phyloP scores from a whole-genome alignment of 495 filamentous ascomycete genomes.

The Polyplosphaeria fusca region DNA sequence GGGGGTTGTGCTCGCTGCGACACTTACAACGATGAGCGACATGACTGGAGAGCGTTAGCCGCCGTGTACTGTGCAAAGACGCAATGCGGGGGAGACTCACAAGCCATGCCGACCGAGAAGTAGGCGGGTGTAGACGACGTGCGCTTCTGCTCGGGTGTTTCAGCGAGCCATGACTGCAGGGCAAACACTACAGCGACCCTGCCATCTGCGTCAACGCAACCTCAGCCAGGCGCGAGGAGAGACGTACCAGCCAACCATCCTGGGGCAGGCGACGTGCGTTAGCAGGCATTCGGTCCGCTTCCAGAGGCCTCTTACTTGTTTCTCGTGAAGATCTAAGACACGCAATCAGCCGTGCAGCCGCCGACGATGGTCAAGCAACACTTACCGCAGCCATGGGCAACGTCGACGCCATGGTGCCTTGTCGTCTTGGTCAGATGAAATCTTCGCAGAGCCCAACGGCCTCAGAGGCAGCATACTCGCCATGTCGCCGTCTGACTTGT shows the following conservation, averaged over 20 bases:
- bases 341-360: constrained; percentile 15
- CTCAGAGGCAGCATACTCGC: constrained; percentile 43
- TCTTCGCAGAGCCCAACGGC: neutral
- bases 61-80: too few species aligned
- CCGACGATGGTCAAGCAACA: constrained; percentile 9
- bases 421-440: constrained; percentile 41
- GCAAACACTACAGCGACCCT: constrained; percentile 84
- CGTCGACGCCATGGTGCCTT: constrained; percentile 73
- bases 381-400: constrained; percentile 85
- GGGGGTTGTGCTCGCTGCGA: neutral
- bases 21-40: constrained; percentile 67
- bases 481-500: constrained; percentile 54
- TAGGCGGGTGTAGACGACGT: constrained; percentile 70
- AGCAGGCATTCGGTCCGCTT: constrained; percentile 1
- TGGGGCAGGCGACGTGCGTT: constrained; percentile 30
- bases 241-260: constrained; percentile 75
- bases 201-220: constrained; percentile 19
- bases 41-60: constrained; percentile 57
- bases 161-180: constrained; percentile 80
- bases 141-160: constrained; percentile 71
- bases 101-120: constrained; percentile 79
- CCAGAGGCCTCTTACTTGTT: constrained; percentile 62
- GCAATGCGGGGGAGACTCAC: constrained; percentile 54
- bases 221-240: neutral
- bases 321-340: constrained; percentile 73